These are phyloP conservation scores for Saturnispora galanensis DNA, from an alignment of 805 yeast genomes.

Conservation along the genomic window DNA sequence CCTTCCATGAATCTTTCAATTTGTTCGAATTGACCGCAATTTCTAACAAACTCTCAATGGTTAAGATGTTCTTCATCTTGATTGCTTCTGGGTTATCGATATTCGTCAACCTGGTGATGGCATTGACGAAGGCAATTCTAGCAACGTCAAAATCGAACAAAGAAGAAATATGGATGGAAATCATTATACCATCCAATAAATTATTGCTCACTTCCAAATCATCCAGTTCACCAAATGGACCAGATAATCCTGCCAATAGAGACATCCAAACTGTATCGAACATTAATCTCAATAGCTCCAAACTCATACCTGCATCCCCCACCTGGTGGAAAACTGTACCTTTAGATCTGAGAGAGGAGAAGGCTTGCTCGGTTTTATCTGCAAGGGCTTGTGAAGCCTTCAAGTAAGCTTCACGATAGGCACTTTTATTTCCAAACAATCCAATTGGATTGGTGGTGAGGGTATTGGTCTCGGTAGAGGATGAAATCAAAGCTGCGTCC, in stretches of 20 bases:
- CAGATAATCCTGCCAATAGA: constrained; percentile 84
- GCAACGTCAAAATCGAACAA: constrained; percentile 78
- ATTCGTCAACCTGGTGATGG: constrained; percentile 79
- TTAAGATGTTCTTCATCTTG: constrained; percentile 69
- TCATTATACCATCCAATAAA: constrained; percentile 78
- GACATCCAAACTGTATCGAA: constrained; percentile 98
- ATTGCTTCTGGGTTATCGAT: constrained; percentile 71
- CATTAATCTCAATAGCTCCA: constrained; percentile 85
- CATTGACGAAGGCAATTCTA: constrained; percentile 80
- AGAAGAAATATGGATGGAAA: constrained; percentile 76
- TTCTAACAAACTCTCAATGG: constrained; percentile 63
- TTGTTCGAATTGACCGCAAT: constrained; percentile 78
- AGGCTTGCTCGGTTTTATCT: constrained; percentile 75
- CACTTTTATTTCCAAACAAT: constrained; percentile 61
- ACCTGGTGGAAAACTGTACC: constrained; percentile 48
- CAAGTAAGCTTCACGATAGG: constrained; percentile 71
- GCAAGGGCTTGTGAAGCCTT: constrained; percentile 92
- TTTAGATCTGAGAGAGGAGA: constrained; percentile 47
- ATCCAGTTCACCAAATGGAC: constrained; percentile 84
- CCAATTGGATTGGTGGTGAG: constrained; percentile 19
- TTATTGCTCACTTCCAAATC: constrained; percentile 57
- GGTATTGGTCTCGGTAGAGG: constrained; percentile 33
- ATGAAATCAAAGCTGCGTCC: constrained; percentile 77
- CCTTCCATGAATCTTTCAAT: constrained; percentile 73
- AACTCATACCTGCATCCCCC: constrained; percentile 38